A percentile compares a stretch with the other conserved stretches of the same genome.
Conservation (phyloP, 495 filamentous ascomycete genomes). For the Hamigera avellanea region DNA sequence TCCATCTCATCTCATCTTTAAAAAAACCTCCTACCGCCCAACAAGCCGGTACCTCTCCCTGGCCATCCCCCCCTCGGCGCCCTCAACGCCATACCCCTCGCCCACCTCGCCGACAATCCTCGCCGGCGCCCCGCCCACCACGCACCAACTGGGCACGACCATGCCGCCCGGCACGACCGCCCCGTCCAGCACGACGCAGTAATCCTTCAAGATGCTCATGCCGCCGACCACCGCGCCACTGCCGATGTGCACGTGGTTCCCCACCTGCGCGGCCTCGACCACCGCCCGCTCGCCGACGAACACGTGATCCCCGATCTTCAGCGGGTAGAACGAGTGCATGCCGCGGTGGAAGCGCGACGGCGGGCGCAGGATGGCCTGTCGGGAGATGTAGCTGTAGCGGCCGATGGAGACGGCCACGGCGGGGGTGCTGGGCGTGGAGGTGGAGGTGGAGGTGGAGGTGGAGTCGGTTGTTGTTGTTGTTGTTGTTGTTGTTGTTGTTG, state of each 20-base stretch:
- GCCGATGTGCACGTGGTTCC: slow-evolving; percentile 75
- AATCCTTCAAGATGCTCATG: slow-evolving; percentile 85
- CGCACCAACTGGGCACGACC: slow-evolving; percentile 79
- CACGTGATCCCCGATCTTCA: slow-evolving; percentile 87
- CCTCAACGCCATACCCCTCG: slow-evolving; percentile 59
- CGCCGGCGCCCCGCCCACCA: slow-evolving; percentile 75
- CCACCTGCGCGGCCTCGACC: slow-evolving; percentile 67
- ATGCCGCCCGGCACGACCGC: slow-evolving; percentile 74
- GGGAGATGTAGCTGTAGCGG: slow-evolving; percentile 74
- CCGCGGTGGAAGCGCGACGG: slow-evolving; percentile 57
- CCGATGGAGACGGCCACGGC: slow-evolving; percentile 66
- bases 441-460: slow-evolving; percentile 16
- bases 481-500: slow-evolving; percentile 6
- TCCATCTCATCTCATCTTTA: too few species aligned
- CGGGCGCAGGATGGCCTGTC: slow-evolving; percentile 61
- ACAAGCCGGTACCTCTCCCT: slow-evolving; percentile 36
- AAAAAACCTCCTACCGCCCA: too few species aligned
- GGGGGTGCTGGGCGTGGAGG: slow-evolving; percentile 15
- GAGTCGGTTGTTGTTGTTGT: not conserved
- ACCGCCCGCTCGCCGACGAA: slow-evolving; percentile 66
- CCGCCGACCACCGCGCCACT: slow-evolving; percentile 61
- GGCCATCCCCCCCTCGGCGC: slow-evolving; percentile 33
- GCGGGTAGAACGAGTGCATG: slow-evolving; percentile 57
- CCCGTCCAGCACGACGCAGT: slow-evolving; percentile 70
- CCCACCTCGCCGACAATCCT: slow-evolving; percentile 76